Conservation (phyloP, 2,329 filamentous ascomycete genomes). For the Tolypocladium amazonense region DNA sequence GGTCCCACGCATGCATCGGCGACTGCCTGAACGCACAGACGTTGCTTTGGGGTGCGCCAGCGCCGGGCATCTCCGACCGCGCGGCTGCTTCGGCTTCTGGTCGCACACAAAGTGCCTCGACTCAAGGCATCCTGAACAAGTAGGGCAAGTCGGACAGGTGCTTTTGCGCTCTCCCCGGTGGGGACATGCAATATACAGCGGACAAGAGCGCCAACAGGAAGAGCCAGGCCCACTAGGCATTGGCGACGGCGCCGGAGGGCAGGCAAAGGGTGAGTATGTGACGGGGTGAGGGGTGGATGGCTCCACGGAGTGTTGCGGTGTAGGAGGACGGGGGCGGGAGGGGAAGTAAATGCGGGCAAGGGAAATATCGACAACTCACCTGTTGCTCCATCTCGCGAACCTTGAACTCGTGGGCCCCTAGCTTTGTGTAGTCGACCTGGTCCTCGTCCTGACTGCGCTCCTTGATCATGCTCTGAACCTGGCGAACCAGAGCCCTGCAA, state of each 20-base stretch:
- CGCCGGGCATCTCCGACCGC: background rate
- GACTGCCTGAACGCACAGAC: background rate
- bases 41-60: background rate
- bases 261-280: background rate
- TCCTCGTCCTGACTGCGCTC: slow-evolving; percentile 77
- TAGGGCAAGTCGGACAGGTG: background rate
- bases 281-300: background rate
- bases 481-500: slow-evolving; percentile 77
- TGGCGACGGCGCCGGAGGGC: background rate
- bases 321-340: background rate
- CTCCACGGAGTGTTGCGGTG: background rate
- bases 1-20: background rate
- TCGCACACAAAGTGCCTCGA: background rate
- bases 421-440: slow-evolving; percentile 73
- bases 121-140: background rate
- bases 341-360: background rate
- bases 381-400: slow-evolving; percentile 99
- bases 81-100: background rate
- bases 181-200: background rate
- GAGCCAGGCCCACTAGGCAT: background rate
- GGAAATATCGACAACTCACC: slow-evolving; percentile 45
- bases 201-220: background rate
- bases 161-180: background rate
- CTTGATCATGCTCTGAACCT: slow-evolving; percentile 90
- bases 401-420: slow-evolving; percentile 95